phyloP scores from a whole-genome alignment of 345 rosid species.

The Pistacia integerrima region DNA sequence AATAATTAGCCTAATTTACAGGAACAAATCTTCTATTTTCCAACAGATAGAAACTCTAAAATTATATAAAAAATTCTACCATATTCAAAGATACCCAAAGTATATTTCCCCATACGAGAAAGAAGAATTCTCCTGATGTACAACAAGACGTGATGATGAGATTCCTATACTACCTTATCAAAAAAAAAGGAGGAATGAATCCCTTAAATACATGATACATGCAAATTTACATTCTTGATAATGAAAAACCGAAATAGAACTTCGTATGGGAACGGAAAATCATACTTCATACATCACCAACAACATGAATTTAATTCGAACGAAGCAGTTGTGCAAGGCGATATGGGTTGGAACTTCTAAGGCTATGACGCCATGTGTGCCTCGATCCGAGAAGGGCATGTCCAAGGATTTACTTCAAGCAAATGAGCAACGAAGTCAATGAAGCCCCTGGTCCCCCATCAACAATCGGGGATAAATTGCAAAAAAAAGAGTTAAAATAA shows the following conservation, averaged over 20 bases:
- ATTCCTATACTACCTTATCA: slow-evolving; percentile 39
- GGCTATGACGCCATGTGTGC: slow-evolving; percentile 94
- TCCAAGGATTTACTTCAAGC: slow-evolving; percentile 89
- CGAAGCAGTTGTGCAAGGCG: slow-evolving; percentile 53
- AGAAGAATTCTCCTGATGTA: slow-evolving; percentile 29
- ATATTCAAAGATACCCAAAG: no score
- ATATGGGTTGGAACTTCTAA: slow-evolving; percentile 70
- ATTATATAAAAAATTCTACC: no score
- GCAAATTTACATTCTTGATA: not conserved
- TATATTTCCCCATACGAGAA: no score
- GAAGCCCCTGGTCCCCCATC: slow-evolving; percentile 91
- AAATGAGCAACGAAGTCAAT: slow-evolving; percentile 36
- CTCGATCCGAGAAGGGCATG: slow-evolving; percentile 88
- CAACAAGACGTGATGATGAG: slow-evolving; percentile 33
- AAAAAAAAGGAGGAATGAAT: slow-evolving; percentile 22
- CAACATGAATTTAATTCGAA: not conserved
- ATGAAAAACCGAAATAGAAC: no score
- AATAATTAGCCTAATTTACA: no score
- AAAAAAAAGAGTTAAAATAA: not conserved
- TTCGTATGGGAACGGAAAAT: no score
- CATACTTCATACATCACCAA: no score
- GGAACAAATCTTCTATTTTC: no score
- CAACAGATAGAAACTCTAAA: no score
- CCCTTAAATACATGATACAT: slow-evolving; percentile 21
- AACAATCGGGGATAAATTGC: slow-evolving; percentile 69